Evolutionary conservation across 2,329 filamentous ascomycete species (phyloP), one percentile per base, ranked within the genome.

Genomic region (Fusarium anguioides): DNA sequence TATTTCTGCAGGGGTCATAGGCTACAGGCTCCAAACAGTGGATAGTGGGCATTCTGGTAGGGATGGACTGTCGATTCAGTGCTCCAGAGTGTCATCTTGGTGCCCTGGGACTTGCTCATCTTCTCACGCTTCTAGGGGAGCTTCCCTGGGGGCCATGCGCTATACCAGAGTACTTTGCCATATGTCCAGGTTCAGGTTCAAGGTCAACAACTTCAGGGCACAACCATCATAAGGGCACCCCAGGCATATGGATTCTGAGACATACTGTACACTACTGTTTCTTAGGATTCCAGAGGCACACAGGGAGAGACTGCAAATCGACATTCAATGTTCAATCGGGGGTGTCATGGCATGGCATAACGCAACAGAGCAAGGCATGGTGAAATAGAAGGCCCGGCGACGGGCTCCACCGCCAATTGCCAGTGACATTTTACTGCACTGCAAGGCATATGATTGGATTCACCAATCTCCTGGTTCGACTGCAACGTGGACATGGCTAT

Each of bases 1-100:
- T 72, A 72, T 71, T 71, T 48, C 36, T 37, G 56, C 58, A 70
- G 55, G 60, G 60, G 52, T 49, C 46, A 29, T 49, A 49, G 46
- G 46, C 46, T 49, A 49, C 26, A 41, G 23, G 46, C 46, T 49
- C 21, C 31, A 33, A n/a, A 29, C 49, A 49, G 42, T 61, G 54
- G 18, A 27, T 41, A 49, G 46, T 29, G 18, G 35, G 59, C 31
- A 27, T 15, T n/a, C n/a, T 17, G 24, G 33, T 45, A 50, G 42
- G 37, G 37, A 50, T 63, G 51, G 58, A 36, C 39, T 58, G 50
- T 57, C 58, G 58, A 63, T 63, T 63, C 27, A 51, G 46, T 52
- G 35, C 59, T 64, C 33, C 45, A 46, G 58, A 50, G 57, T 65
- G 61, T 60, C 61, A 65, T 65, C 39, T 45, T 40, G 29, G 29